Conservation (phyloP, 805 yeast genomes). For the Teunomyces atbi region DNA sequence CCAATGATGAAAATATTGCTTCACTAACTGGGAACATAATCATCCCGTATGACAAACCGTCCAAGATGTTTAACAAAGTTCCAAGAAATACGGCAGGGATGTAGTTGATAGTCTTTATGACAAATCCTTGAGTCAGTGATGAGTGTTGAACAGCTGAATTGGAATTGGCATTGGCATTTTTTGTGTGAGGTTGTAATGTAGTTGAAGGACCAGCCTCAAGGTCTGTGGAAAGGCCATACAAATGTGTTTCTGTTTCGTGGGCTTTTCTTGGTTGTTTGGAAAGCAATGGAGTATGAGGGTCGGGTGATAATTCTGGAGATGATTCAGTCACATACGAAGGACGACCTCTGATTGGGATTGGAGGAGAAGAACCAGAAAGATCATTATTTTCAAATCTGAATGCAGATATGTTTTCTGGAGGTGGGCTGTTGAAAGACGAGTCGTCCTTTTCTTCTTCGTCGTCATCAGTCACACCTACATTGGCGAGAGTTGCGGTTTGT, state of each 20-base stretch:
- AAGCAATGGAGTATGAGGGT: conserved; percentile 14
- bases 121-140: background rate
- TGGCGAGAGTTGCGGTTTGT: conserved; percentile 56
- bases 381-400: conserved; percentile 4
- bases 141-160: background rate
- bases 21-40: conserved; percentile 92
- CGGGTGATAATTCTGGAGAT: conserved; percentile 4
- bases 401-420: conserved; percentile 6
- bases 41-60: conserved; percentile 96
- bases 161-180: background rate
- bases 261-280: conserved; percentile 7
- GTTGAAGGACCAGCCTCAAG: conserved; percentile 9
- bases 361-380: conserved; percentile 4
- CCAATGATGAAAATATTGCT: conserved; percentile 70
- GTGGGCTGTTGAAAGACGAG: background rate
- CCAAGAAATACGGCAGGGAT: conserved; percentile 87
- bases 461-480: conserved; percentile 50
- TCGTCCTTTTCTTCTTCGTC: conserved; percentile 10
- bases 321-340: background rate
- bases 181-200: background rate
- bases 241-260: background rate
- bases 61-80: conserved; percentile 77
- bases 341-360: conserved; percentile 9
- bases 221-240: conserved; percentile 4
- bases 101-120: conserved; percentile 42